These are phyloP conservation scores for Hypoxylon fragiforme DNA, from an alignment of 495 filamentous ascomycete species.

Conservation along the genomic window DNA sequence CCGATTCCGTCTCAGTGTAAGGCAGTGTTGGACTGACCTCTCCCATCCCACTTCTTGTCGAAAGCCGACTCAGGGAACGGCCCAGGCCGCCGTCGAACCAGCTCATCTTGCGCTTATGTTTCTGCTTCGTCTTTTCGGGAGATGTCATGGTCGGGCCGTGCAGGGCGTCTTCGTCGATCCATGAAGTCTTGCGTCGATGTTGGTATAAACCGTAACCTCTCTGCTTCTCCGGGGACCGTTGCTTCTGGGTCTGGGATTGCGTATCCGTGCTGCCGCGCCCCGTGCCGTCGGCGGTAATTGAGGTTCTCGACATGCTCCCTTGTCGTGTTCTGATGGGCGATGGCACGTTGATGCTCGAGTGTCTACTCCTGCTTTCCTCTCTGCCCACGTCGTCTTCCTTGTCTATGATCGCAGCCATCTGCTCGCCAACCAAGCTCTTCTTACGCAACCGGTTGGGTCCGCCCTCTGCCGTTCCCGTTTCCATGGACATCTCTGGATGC, in stretches of 20 bases:
- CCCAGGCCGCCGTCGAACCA: slow-evolving; percentile 29
- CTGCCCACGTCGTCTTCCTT: slow-evolving; percentile 22
- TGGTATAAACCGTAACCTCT: slow-evolving; percentile 30
- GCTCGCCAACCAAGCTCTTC: slow-evolving; percentile 21
- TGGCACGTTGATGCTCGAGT: slow-evolving; percentile 13
- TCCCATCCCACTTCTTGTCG: slow-evolving; percentile 23
- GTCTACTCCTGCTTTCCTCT: slow-evolving; percentile 18
- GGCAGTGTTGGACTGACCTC: slow-evolving; percentile 36
- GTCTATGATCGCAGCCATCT: background rate
- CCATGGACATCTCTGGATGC: background rate
- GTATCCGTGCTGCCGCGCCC: slow-evolving; percentile 5
- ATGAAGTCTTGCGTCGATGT: slow-evolving; percentile 37
- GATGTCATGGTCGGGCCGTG: slow-evolving; percentile 44
- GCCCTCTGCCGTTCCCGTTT: slow-evolving; percentile 8
- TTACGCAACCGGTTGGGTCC: slow-evolving; percentile 28
- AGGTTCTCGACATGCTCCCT: slow-evolving; percentile 3
- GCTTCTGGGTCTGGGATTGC: slow-evolving; percentile 1
- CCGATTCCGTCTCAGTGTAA: slow-evolving; percentile 14
- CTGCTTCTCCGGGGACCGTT: slow-evolving; percentile 31
- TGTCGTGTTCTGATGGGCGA: slow-evolving; percentile 9
- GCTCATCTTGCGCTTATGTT: slow-evolving; percentile 18
- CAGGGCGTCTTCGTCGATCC: slow-evolving; percentile 49
- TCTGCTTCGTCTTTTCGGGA: slow-evolving; percentile 21
- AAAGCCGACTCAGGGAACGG: slow-evolving; percentile 34
- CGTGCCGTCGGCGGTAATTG: slow-evolving; percentile 3